phyloP scores from a whole-genome alignment of 306 rosid species.

The Lathyrus oleraceus region DNA sequence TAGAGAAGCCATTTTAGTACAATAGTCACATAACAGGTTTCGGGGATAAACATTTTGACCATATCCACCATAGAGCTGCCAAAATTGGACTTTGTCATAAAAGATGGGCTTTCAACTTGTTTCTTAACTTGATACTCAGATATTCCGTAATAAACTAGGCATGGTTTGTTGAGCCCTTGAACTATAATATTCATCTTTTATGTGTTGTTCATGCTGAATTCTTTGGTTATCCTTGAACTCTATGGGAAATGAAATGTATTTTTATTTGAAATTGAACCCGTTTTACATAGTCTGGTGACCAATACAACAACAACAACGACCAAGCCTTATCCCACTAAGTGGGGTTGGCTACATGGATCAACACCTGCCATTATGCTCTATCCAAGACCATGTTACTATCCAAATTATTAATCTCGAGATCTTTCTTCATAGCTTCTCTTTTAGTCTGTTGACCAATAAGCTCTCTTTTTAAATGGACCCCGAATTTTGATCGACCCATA shows the following conservation, averaged over 20 bases:
- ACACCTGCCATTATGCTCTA: too few species aligned
- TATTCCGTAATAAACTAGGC: neutral
- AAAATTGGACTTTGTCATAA: slow-evolving; percentile 5
- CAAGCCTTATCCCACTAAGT: too few species aligned
- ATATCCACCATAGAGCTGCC: neutral
- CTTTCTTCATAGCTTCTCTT: too few species aligned
- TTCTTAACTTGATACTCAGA: neutral
- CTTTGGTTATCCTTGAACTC: neutral
- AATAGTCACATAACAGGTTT: neutral
- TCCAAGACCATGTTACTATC: too few species aligned
- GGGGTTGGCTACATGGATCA: too few species aligned
- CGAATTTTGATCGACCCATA: neutral
- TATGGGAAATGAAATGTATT: slow-evolving; percentile 3
- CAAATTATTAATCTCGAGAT: too few species aligned
- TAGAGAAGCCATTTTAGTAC: neutral
- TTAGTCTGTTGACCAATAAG: neutral
- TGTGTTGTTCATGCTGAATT: neutral
- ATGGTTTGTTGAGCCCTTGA: neutral
- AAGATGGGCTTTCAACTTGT: neutral
- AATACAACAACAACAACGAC: too few species aligned
- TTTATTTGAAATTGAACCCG: neutral
- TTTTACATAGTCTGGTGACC: neutral
- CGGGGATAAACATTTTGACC: neutral
- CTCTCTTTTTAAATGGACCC: slow-evolving; percentile 3
- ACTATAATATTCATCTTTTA: neutral